These are phyloP conservation scores for Lachancea sp. DNA, from an alignment of 805 yeast genomes.

Conservation along the genomic window DNA sequence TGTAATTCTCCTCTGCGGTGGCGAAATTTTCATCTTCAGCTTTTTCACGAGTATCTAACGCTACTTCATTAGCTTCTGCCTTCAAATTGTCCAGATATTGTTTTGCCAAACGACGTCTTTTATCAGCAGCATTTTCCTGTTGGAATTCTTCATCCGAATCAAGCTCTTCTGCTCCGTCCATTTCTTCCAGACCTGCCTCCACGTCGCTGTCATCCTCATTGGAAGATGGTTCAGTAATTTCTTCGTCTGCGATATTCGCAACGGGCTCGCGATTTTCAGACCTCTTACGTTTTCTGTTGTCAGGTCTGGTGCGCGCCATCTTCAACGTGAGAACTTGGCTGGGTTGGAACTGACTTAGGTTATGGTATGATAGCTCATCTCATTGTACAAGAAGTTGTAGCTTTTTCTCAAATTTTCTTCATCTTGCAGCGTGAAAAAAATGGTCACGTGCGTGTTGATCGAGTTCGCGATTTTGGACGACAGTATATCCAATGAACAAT, in stretches of 20 bases:
- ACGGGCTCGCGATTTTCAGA: slow-evolving; percentile 12
- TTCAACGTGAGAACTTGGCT: neutral
- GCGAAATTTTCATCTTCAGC: slow-evolving; percentile 15
- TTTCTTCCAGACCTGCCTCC: slow-evolving; percentile 29
- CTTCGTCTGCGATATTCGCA: slow-evolving; percentile 40
- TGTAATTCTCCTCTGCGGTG: slow-evolving; percentile 30
- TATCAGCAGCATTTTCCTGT: slow-evolving; percentile 82
- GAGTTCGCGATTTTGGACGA: too few relatives aligned
- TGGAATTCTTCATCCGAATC: slow-evolving; percentile 68
- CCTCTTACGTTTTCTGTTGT: slow-evolving; percentile 20
- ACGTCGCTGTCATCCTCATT: slow-evolving; percentile 43
- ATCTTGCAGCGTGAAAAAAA: neutral
- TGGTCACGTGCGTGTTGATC: too few relatives aligned
- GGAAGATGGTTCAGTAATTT: slow-evolving; percentile 46
- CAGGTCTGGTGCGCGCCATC: slow-evolving; percentile 2
- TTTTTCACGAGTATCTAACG: slow-evolving; percentile 12
- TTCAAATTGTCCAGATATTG: slow-evolving; percentile 80
- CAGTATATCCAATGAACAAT: too few relatives aligned
- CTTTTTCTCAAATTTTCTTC: slow-evolving; percentile 11
- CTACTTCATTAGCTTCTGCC: slow-evolving; percentile 43
- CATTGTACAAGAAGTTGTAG: slow-evolving; percentile 9
- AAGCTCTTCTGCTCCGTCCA: slow-evolving; percentile 37
- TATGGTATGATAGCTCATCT: slow-evolving; percentile 26
- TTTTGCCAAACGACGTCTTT: slow-evolving; percentile 88
- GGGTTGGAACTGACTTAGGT: too few relatives aligned